Percentiles rank a stretch among this genome's conserved stretches.
phyloP scores from a whole-genome alignment of 2,329 filamentous ascomycete species.

The Fusarium pseudocircinatum region DNA sequence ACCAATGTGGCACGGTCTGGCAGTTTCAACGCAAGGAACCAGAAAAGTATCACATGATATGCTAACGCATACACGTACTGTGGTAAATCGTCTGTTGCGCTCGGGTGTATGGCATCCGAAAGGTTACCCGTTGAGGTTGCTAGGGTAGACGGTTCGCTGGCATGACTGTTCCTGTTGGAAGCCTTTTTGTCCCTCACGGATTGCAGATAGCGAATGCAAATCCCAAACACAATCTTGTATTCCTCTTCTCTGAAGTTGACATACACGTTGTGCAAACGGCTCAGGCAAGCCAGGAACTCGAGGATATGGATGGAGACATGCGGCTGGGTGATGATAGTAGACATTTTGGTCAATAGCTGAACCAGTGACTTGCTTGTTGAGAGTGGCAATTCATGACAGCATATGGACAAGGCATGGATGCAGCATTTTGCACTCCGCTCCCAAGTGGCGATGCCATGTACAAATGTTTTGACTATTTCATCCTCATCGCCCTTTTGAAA shows the following conservation, averaged over 20 bases:
- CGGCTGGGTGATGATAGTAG: slow-evolving; percentile 93
- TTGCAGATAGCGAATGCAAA: slow-evolving; percentile 93
- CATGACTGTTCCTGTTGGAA: slow-evolving; percentile 56
- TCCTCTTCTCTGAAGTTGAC: slow-evolving; percentile 92
- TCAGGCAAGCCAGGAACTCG: slow-evolving; percentile 91
- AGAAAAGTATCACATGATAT: slow-evolving; percentile 95
- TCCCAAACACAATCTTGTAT: slow-evolving; percentile 92
- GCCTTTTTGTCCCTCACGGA: slow-evolving; percentile 78
- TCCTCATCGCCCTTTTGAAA: slow-evolving; percentile 89
- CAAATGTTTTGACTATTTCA: slow-evolving; percentile 86
- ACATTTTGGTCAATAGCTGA: slow-evolving; percentile 90
- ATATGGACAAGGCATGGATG: slow-evolving; percentile 93
- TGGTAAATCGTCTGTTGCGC: slow-evolving; percentile 76
- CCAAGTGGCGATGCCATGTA: slow-evolving; percentile 83
- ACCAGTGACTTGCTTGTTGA: slow-evolving; percentile 88
- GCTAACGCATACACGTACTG: slow-evolving; percentile 94
- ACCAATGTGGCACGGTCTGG: slow-evolving; percentile 86
- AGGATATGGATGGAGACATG: slow-evolving; percentile 93
- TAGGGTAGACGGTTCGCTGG: slow-evolving; percentile 54
- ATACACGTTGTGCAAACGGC: slow-evolving; percentile 84
- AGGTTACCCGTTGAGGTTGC: slow-evolving; percentile 26
- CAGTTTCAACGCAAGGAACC: slow-evolving; percentile 91
- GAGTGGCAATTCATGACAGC: slow-evolving; percentile 90
- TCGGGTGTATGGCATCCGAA: slow-evolving; percentile 38
- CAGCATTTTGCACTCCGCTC: slow-evolving; percentile 91